These are phyloP conservation scores for Solanum arcanum DNA, from an alignment of 257 asterid genomes.

Conservation along the genomic window DNA sequence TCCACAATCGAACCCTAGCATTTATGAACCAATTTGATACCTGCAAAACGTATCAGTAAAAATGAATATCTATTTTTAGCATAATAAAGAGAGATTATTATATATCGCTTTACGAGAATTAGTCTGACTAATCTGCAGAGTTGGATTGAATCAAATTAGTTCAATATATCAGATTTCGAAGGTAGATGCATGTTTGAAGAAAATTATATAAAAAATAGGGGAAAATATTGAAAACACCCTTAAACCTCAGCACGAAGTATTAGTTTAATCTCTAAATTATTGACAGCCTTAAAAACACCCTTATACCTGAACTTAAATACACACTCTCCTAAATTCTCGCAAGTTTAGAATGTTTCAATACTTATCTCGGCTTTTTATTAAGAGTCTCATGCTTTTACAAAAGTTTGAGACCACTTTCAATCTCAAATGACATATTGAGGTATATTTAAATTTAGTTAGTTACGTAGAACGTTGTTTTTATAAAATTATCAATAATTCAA, in stretches of 20 bases:
- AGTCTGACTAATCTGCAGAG: fast-evolving
- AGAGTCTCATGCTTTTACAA: not conserved
- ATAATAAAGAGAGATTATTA: not conserved
- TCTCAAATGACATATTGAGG: fast-evolving
- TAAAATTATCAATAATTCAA: too few relatives aligned
- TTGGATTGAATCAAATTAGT: not conserved
- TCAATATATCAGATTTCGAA: not conserved
- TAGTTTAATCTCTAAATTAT: too few relatives aligned
- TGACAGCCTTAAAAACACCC: not conserved
- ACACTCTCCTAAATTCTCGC: not conserved
- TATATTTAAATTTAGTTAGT: too few relatives aligned
- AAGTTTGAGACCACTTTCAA: too few relatives aligned
- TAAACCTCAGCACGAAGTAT: fast-evolving
- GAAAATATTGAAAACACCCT: too few relatives aligned
- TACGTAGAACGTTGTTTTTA: fast-evolving
- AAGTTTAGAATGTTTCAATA: not conserved
- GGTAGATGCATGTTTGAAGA: not conserved
- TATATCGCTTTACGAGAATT: not conserved
- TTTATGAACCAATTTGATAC: constrained; percentile 92
- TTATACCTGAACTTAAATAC: not conserved
- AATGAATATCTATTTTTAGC: not conserved
- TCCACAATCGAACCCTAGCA: constrained; percentile 92
- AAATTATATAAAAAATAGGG: not conserved
- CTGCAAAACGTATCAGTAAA: constrained; percentile 2
- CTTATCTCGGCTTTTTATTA: not conserved